Base-by-base conservation (phyloP, 2,329 filamentous ascomycete genomes). In the Thielaviopsis ethacetica region DNA sequence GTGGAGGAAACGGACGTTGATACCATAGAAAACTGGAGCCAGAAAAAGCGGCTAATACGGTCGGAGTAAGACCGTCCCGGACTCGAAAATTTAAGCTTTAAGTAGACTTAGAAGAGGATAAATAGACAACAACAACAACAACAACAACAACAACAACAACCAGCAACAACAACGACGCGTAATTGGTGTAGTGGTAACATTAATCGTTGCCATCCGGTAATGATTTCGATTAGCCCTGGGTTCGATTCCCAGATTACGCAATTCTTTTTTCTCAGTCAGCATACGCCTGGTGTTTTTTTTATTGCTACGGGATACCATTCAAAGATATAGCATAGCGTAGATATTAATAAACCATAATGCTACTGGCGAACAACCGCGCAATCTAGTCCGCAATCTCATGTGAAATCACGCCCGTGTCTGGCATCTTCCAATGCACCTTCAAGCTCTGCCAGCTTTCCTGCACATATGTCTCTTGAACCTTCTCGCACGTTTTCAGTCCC, bases 371-470 rank as follows among this genome's bases (percentile, higher is more conserved):
- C 52, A 49, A 47, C 41, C 9, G n/a, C 7, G n/a, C 53, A 54
- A 54, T 9, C 13, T 7, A 44, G 2, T 9, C 38, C 19, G 34
- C 19, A 22, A 19, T 15, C 2, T 34, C 13, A n/a, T 19, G 12
- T 13, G 24, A 56, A 15, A 24, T 56, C 7, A 57, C 65, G 1
- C 68, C 71, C n/a, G 49, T 51, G 41, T 71, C 69, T 0, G 75
- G 73, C 65, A 65, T 66, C 66, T 71, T 71, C 75, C 84, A 86
- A 66, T 85, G 80, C 51, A 82, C 76, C 69, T 80, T 79, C 57
- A 87, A 71, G 0, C 78, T 78, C 27, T 76, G 82, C 89, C 89
- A 95, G 68, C 86, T 91, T 73, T 94, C 86, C 60, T 83, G 81
- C 67, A 82, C 90, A 67, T 93, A 94, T 59, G 80, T 80, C 63